Conservation (phyloP, 2,329 filamentous ascomycete genomes). For the Alternaria longipes region DNA sequence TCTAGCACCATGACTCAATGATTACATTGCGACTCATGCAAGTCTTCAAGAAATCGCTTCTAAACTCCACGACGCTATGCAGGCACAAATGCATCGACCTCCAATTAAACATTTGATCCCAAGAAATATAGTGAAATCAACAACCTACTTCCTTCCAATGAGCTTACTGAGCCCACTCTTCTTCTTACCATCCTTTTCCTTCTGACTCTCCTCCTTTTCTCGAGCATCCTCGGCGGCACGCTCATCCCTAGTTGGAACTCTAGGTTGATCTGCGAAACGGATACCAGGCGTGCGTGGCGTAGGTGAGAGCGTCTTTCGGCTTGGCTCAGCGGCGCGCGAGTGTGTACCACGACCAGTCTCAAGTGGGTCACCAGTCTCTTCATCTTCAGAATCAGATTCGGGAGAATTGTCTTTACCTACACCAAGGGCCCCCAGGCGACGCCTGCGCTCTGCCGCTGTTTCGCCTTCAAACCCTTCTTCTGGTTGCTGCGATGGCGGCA, state of each 20-base stretch:
- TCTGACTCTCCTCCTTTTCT: slow-evolving; percentile 32
- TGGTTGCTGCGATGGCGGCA: slow-evolving; percentile 28
- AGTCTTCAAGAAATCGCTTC: not conserved
- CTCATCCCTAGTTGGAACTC: slow-evolving; percentile 48
- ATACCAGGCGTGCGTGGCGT: slow-evolving; percentile 61
- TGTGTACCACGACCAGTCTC: slow-evolving; percentile 48
- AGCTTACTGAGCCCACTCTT: slow-evolving; percentile 34
- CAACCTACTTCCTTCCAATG: slow-evolving; percentile 24
- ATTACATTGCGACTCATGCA: not conserved
- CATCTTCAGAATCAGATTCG: slow-evolving; percentile 45
- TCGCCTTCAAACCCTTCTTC: slow-evolving; percentile 59
- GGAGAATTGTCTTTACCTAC: slow-evolving; percentile 51
- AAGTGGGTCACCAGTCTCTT: slow-evolving; percentile 47
- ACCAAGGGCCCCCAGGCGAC: slow-evolving; percentile 78
- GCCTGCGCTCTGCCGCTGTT: slow-evolving; percentile 76
- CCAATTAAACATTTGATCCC: slow-evolving; percentile 1
- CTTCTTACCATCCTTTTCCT: slow-evolving; percentile 23
- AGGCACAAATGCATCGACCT: slow-evolving; percentile 3
- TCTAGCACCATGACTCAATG: not conserved
- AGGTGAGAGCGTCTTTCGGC: slow-evolving; percentile 21
- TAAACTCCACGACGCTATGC: slow-evolving; percentile 6
- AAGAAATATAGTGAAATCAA: not conserved
- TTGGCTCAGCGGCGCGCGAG: slow-evolving; percentile 14
- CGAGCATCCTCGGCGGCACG: slow-evolving; percentile 35
- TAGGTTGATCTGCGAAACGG: slow-evolving; percentile 65